Base-by-base conservation (phyloP, 805 yeast genomes). In the Yarrowia divulgata region DNA sequence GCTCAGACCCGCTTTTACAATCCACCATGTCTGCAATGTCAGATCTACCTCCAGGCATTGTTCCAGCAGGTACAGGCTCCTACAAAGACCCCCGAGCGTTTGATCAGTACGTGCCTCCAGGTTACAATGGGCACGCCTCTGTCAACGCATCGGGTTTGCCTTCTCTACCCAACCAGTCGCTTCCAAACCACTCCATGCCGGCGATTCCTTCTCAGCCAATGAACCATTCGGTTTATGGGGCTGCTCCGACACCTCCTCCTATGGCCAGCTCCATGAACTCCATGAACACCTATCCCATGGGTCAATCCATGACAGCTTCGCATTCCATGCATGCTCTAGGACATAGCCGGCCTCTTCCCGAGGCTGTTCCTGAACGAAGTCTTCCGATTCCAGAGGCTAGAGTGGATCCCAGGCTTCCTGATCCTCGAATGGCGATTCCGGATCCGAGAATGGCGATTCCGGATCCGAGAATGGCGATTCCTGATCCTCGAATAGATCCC, bases 71-170 rank as follows among this genome's bases (percentile, higher is more conserved):
- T 4, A 60, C 52, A 3, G 66, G 66, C 16, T 60, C 66, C 3
- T 60, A 18, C 43, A 60, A 45, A 14, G 66, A 60, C 35, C 66
- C 66, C 7, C 10, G 66, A 34, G 34, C 50, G 9, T 60, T 60
- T 32, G 66, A 60, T n/a, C 66, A 60, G 50, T 60, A 60, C 34
- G 66, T 60, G 10, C 66, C 66, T n/a, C 52, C 66, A 8, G 45
- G 48, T 3, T 60, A 60, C 10, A 39, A 13, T 1, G 50, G 50
- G 3, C 66, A 58, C 16, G 39, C 63, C 9, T 43, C 52, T 12
- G 50, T 58, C 18, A 35, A 18, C 13, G 50, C 35, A 6, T 50
- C 57, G 10, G 45, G 60, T 5, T 19, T 58, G 49, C 64, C 64
- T 13, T 23, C 50, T n/a, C 12, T 58, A 10, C 64, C 64, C 10